Conservation (phyloP, 768 basidiomycete genomes). For the Pisolithus orientalis region DNA sequence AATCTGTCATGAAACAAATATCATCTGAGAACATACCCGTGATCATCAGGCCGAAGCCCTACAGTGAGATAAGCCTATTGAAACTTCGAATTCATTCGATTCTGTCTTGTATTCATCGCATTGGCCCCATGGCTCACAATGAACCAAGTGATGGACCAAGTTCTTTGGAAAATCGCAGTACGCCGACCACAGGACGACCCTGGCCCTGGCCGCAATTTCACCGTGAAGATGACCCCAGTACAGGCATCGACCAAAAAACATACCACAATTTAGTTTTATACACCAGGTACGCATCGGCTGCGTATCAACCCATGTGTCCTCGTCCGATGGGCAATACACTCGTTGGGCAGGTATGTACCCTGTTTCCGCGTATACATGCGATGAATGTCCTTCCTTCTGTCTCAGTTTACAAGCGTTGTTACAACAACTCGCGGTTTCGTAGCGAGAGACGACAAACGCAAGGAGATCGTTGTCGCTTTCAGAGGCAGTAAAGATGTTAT, state of each 20-base stretch:
- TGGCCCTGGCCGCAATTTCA: constrained; percentile 20
- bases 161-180: too few species aligned
- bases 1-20: too few species aligned
- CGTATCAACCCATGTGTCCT: constrained; percentile 41
- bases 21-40: too few species aligned
- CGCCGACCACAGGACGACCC: background rate
- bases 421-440: constrained; percentile 40
- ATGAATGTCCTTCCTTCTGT: background rate
- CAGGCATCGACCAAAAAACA: constrained; percentile 29
- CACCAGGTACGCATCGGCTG: constrained; percentile 46
- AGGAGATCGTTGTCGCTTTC: constrained; percentile 37
- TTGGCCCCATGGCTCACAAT: too few species aligned
- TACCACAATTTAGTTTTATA: constrained; percentile 41
- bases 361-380: background rate
- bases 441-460: constrained; percentile 35
- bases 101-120: too few species aligned
- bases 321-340: constrained; percentile 43
- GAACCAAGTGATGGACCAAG: too few species aligned
- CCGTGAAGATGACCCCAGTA: constrained; percentile 13
- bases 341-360: constrained; percentile 31
- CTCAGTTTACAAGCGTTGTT: constrained; percentile 31
- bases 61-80: too few species aligned
- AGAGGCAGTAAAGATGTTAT: constrained; percentile 30
- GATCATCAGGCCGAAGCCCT: too few species aligned
- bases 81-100: too few species aligned